A percentile compares a stretch with the other conserved stretches of the same genome.
These are phyloP conservation scores for Coniochaeta pulveracea DNA, from an alignment of 2,329 filamentous ascomycete species.

Conservation along the genomic window DNA sequence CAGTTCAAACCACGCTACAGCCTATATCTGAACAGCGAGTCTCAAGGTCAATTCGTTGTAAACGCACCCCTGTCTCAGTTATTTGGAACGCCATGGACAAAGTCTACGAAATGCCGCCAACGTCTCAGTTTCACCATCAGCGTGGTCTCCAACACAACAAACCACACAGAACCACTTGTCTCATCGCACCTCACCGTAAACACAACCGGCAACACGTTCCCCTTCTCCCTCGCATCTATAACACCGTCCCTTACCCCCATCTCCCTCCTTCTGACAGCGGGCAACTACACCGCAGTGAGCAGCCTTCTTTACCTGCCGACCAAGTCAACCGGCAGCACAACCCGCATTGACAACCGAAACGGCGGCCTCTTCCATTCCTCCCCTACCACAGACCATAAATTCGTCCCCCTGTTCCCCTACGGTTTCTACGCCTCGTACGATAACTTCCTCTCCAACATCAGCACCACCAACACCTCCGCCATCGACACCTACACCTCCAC, in stretches of 20 bases:
- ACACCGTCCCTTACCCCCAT: slow-evolving; percentile 24
- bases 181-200: slow-evolving; percentile 21
- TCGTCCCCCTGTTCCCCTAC: slow-evolving; percentile 30
- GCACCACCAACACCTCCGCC: slow-evolving; percentile 21
- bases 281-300: slow-evolving; percentile 23
- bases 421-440: slow-evolving; percentile 32
- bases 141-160: slow-evolving; percentile 15
- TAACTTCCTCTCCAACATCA: slow-evolving; percentile 23
- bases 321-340: slow-evolving; percentile 28
- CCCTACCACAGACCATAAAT: slow-evolving; percentile 19
- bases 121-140: slow-evolving; percentile 27
- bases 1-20: slow-evolving; percentile 33
- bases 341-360: slow-evolving; percentile 31
- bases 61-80: slow-evolving; percentile 28
- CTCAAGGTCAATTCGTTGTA: slow-evolving; percentile 28
- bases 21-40: slow-evolving; percentile 31
- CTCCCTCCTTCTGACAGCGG: slow-evolving; percentile 24
- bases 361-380: slow-evolving; percentile 30
- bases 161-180: slow-evolving; percentile 19
- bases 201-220: slow-evolving; percentile 21
- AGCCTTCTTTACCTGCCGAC: slow-evolving; percentile 30
- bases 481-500: slow-evolving; percentile 21
- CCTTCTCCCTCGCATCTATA: slow-evolving; percentile 24
- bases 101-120: slow-evolving; percentile 11
- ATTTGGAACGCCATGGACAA: slow-evolving; percentile 24